phyloP scores from a whole-genome alignment of 148 eudicot genomes.

The Amaranthus hypochondriacus region DNA sequence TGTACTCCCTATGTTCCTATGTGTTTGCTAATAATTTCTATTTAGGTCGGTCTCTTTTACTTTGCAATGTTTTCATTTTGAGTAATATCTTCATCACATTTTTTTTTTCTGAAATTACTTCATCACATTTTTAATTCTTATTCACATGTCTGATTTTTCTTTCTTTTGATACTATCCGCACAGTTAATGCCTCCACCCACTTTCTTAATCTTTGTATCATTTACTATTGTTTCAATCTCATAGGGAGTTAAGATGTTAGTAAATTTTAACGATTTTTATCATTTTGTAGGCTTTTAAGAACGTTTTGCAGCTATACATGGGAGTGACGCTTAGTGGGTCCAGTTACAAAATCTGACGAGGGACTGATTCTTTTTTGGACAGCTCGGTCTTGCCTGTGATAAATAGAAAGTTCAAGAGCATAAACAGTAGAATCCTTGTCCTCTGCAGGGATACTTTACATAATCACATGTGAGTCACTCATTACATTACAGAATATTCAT shows the following conservation, averaged over 20 bases:
- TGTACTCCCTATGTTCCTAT: no score
- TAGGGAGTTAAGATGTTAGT: neutral
- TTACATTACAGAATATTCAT: slow-evolving; percentile 30
- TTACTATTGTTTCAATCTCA: neutral
- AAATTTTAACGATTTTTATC: neutral
- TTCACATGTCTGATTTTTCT: neutral
- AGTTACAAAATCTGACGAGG: slow-evolving; percentile 29
- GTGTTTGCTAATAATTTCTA: no score
- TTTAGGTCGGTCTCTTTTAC: no score
- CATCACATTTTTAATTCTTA: neutral
- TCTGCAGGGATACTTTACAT: slow-evolving; percentile 13
- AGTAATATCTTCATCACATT: no score
- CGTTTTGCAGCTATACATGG: slow-evolving; percentile 62
- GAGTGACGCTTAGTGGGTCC: slow-evolving; percentile 38
- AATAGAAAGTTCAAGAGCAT: slow-evolving; percentile 19
- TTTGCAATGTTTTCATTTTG: no score
- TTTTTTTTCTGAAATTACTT: no score
- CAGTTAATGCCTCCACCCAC: neutral
- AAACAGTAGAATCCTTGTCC: slow-evolving; percentile 25
- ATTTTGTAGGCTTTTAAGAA: slow-evolving; percentile 72
- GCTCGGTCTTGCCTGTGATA: slow-evolving; percentile 10
- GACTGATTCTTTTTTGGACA: slow-evolving; percentile 16
- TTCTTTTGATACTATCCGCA: neutral
- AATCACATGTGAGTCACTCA: slow-evolving; percentile 40
- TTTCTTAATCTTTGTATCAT: neutral